Percentiles rank a stretch among this genome's conserved stretches.
Evolutionary conservation across 169 alveolate genomes (phyloP).

Genomic region (Cyclospora cayetanensis): DNA sequence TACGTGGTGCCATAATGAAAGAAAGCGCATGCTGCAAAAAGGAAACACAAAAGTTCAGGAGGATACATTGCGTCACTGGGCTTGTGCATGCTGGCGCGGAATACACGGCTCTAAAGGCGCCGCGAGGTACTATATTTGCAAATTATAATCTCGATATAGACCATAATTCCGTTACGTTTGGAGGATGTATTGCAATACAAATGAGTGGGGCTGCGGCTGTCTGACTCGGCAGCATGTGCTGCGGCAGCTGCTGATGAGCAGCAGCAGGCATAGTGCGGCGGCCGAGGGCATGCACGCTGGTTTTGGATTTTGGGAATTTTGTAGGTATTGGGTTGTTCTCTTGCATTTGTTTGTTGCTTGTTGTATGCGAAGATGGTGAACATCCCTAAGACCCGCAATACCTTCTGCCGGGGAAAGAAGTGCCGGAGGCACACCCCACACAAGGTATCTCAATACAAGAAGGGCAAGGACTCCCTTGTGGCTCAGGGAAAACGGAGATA

Average conservation of each 20-base stretch:
- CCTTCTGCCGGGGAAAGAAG: constrained; percentile 72
- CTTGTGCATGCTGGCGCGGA: no score
- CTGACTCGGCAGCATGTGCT: not conserved
- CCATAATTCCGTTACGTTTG: no score
- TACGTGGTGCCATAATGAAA: no score
- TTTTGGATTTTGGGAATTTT: not conserved
- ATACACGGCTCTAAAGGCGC: no score
- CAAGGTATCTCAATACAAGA: constrained; percentile 97
- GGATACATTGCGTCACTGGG: no score
- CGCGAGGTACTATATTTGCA: no score
- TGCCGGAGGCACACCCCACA: constrained; percentile 79
- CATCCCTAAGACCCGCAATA: constrained; percentile 76
- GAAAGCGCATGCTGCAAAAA: no score
- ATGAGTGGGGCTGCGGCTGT: no score
- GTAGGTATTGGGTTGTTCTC: not conserved
- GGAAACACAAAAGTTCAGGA: no score
- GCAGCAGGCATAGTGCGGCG: not conserved
- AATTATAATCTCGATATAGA: no score
- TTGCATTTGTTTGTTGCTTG: not conserved
- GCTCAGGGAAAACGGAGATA: constrained; percentile 99
- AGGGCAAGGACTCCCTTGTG: constrained; percentile 94
- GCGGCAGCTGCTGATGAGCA: not conserved
- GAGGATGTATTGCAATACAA: no score
- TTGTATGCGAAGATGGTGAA: constrained; percentile 73
- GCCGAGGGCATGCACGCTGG: not conserved